These are phyloP conservation scores for Eruca vesicaria DNA, from an alignment of 441 rosid genomes.

Conservation along the genomic window DNA sequence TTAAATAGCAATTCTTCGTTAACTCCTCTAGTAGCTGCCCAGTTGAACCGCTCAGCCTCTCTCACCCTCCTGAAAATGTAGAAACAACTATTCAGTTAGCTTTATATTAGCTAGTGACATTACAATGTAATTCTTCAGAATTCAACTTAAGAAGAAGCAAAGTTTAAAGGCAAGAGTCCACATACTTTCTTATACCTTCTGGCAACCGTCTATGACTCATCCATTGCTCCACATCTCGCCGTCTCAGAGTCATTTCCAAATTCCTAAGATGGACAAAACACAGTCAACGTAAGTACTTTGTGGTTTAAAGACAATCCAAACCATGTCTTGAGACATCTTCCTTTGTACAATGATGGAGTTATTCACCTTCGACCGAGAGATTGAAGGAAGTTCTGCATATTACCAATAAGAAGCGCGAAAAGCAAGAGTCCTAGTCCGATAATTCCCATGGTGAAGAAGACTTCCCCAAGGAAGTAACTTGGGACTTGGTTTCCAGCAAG, in stretches of 20 bases:
- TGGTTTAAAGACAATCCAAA: not conserved
- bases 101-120: too few relatives aligned
- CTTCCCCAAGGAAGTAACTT: constrained; percentile 84
- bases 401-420: constrained; percentile 73
- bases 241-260: not conserved
- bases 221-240: not conserved
- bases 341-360: not conserved
- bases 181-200: not conserved
- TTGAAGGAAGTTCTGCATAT: not conserved
- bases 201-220: not conserved
- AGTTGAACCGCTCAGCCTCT: not conserved
- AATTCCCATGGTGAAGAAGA: constrained; percentile 82
- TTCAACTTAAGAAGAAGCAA: too few relatives aligned
- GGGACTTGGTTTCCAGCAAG: constrained; percentile 35
- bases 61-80: not conserved
- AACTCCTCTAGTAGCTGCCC: not conserved
- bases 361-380: constrained; percentile 55
- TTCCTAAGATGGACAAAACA: constrained; percentile 8
- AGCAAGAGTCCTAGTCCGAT: constrained; percentile 59
- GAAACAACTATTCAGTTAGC: not conserved
- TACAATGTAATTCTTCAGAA: too few relatives aligned
- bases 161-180: too few relatives aligned
- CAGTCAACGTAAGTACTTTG: constrained; percentile 7
- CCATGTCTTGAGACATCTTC: not conserved
- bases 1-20: not conserved